A percentile compares a stretch with the other conserved stretches of the same genome.
phyloP scores from a whole-genome alignment of 257 asterid species.

The Voacanga thouarsii region DNA sequence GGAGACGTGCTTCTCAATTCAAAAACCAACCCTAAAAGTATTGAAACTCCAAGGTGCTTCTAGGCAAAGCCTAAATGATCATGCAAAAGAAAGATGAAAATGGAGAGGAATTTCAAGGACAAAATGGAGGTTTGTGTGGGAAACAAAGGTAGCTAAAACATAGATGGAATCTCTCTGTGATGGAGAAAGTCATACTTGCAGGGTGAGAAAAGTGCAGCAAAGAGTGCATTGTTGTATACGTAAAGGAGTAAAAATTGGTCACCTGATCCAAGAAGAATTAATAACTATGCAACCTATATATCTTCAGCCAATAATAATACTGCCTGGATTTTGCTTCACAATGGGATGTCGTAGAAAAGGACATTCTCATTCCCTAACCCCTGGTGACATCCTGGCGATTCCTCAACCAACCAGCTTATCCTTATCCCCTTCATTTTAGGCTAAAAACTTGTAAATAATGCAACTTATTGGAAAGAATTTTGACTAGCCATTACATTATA shows the following conservation, averaged over 20 bases:
- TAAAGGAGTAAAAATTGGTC: conserved; percentile 10
- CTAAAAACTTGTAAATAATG: not conserved
- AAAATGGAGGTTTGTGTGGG: not conserved
- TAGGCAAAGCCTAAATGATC: conserved; percentile 8
- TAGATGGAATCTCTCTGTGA: too few relatives aligned
- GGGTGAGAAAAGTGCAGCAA: conserved; percentile 15
- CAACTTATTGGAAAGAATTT: not conserved
- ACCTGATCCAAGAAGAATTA: too few relatives aligned
- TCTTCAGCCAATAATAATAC: too few relatives aligned
- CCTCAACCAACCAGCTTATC: not conserved
- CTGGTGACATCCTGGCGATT: not conserved
- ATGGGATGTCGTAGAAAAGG: conserved; percentile 9
- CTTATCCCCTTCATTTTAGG: not conserved
- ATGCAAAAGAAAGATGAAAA: not conserved
- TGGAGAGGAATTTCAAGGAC: not conserved
- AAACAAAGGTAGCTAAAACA: not conserved
- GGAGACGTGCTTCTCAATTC: conserved; percentile 3
- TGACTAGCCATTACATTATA: too few relatives aligned
- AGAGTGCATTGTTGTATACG: conserved; percentile 2
- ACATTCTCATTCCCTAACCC: not conserved
- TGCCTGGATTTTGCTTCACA: conserved; percentile 12
- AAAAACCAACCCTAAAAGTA: not conserved
- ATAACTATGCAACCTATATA: too few relatives aligned
- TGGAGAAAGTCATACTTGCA: not conserved
- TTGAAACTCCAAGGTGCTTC: conserved; percentile 15